Base-by-base conservation (phyloP, 108 stramenopile genomes). In the Skeletonema potamos region DNA sequence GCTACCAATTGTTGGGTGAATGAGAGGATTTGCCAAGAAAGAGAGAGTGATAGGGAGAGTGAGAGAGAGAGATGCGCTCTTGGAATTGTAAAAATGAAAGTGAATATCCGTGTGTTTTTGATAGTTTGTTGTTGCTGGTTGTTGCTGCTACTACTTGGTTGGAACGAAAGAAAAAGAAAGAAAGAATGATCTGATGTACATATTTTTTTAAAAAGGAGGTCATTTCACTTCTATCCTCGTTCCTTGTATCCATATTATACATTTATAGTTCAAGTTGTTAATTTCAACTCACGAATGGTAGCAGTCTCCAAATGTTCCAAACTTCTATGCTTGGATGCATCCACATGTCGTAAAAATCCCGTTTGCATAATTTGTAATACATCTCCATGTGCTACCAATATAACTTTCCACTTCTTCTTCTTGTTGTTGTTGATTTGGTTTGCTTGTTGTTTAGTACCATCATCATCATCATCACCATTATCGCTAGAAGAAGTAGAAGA, bases 361-460 rank as follows among this genome's bases (percentile, higher is more conserved):
- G 96, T 94, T 64, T 94, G 96, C 33, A 92, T 57, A 15, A 96
- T 96, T 68, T 96, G 96, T 43, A 96, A 57, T 13, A 94, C 93
- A 74, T 96, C 96, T 1, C 93, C 96, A 74, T 96, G 96, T 2
- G 96, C 96, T 11, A 91, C 90, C 27, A 92, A 72, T 44, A 94
- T 64, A 7, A 88, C 66, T 71, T 86, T 76, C 75, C 74, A 82
- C 32, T 51, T 34, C 72, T 29, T 27, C 34, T 34, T 27, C 12
- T 66, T 15, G 11, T 70, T 20, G 17, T 8, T 22, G 43, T 22
- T 27, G 62, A n/a, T n/a, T n/a, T n/a, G n/a, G n/a, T n/a, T n/a
- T n/a, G n/a, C n/a, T n/a, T n/a, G n/a, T n/a, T n/a, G n/a, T n/a
- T n/a, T n/a, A n/a, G n/a, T n/a, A n/a, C n/a, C n/a, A n/a, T n/a